Evolutionary conservation across 352 stramenopile species (phyloP), one percentile per base, ranked within the genome.

Genomic region (Globisporangium canariense): DNA sequence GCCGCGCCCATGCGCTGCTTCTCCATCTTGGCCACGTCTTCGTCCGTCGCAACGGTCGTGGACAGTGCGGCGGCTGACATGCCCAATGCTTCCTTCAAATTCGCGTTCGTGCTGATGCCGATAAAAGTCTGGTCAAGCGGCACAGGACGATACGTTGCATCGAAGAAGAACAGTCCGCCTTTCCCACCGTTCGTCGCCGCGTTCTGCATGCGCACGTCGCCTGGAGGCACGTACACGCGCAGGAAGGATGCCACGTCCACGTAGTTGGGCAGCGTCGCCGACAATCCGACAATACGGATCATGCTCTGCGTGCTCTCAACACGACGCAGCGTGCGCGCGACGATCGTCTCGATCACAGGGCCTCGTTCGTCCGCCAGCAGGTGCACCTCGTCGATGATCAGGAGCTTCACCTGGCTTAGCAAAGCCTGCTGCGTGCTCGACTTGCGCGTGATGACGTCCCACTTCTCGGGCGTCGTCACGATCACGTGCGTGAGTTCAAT

Each of bases 351-450:
- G 62, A 99, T 99, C 1, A 99, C 98, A 6, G 97, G 97, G 9
- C 98, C 98, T 62, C 98, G 91, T 64, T 99, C 97, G 62, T 99
- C 97, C 2, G 97, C 97, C 1, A 99, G 78, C 52, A 99, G 79
- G 68, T 99, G 98, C 10, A 99, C 97, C 83, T 99, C 98, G 73
- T 99, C 98, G 67, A 99, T 99, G 69, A 99, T 99, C 14, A 99
- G 75, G 30, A 99, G 83, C 53, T 96, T 94, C 52, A 98, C 98
- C 58, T 96, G 83, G 47, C 80, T 88, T 10, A 96, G 67, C 40
- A 97, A 73, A 22, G 84, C 78, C 67, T 97, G 97, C 74, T 99
- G 97, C 5, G 81, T 87, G 54, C 80, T 84, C 18, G 76, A 89
- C 78, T 99, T 99, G 47, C 98, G 81, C 56, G 98, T 99, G 38